Evolutionary conservation across 164 flowering plant species (phyloP).

Genomic region (Chimonanthus praecox): DNA sequence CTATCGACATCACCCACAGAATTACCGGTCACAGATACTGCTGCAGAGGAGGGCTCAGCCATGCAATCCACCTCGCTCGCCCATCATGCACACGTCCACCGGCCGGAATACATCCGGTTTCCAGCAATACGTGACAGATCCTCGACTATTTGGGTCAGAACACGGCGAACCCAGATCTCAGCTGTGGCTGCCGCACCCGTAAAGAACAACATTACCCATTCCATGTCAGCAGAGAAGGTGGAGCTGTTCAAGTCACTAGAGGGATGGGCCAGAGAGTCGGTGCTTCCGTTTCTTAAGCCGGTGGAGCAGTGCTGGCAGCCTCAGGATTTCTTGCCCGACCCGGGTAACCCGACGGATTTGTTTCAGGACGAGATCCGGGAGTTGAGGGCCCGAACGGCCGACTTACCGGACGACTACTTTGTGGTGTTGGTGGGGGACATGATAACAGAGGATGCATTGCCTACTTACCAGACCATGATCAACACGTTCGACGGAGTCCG

Average conservation of each 20-base stretch:
- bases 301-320: slow-evolving; percentile 57
- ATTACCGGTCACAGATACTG: neutral
- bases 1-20: neutral
- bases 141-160: neutral
- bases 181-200: neutral
- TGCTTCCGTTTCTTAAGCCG: slow-evolving; percentile 37
- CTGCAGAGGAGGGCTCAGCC: neutral
- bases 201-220: slow-evolving; percentile 17
- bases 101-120: neutral
- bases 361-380: slow-evolving; percentile 40
- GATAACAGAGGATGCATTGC: slow-evolving; percentile 53
- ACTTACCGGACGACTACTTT: slow-evolving; percentile 10
- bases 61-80: neutral
- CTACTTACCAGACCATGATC: slow-evolving; percentile 50
- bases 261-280: slow-evolving; percentile 32
- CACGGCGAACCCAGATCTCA: neutral
- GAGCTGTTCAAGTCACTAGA: slow-evolving; percentile 29
- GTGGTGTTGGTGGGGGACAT: slow-evolving; percentile 14
- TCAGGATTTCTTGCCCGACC: slow-evolving; percentile 41
- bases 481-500: slow-evolving; percentile 44
- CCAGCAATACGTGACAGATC: neutral
- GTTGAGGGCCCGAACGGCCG: slow-evolving; percentile 1
- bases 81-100: neutral
- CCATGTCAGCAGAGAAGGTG: slow-evolving; percentile 30
- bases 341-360: slow-evolving; percentile 26